phyloP scores from a whole-genome alignment of 306 rosid species.

The Hippophae tibetana region DNA sequence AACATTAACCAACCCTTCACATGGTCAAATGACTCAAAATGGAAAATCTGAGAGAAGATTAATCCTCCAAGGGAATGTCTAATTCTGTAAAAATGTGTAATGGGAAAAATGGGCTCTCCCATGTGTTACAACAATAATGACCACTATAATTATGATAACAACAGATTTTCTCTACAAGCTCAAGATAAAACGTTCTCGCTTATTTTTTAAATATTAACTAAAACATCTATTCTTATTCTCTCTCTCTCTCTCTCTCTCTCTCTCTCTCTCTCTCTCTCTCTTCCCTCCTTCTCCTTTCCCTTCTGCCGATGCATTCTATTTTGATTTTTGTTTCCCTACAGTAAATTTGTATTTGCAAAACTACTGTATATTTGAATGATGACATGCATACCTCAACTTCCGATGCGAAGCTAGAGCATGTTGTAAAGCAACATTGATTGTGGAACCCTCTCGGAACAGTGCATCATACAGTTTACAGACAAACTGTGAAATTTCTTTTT shows the following conservation, averaged over 20 bases:
- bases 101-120: background rate
- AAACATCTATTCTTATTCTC: background rate
- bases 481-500: conserved; percentile 79
- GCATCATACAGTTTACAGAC: conserved; percentile 69
- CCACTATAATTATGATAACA: conserved; percentile 10
- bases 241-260: conserved; percentile 5
- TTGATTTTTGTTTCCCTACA: conserved; percentile 3
- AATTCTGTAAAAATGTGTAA: no score
- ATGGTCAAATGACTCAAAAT: no score
- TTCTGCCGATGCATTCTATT: no score
- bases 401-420: conserved; percentile 76
- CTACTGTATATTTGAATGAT: conserved; percentile 55
- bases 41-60: no score
- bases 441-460: conserved; percentile 63
- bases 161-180: conserved; percentile 11
- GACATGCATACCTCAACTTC: conserved; percentile 78
- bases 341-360: conserved; percentile 17
- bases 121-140: background rate
- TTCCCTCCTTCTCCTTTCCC: background rate
- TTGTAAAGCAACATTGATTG: conserved; percentile 58
- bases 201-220: conserved; percentile 18
- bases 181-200: conserved; percentile 40
- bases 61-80: no score
- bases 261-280: conserved; percentile 3
- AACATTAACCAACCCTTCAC: no score